Evolutionary conservation across 768 basidiomycete species (phyloP), one percentile per base, ranked within the genome.

Genomic region (Lactarius tabidus): DNA sequence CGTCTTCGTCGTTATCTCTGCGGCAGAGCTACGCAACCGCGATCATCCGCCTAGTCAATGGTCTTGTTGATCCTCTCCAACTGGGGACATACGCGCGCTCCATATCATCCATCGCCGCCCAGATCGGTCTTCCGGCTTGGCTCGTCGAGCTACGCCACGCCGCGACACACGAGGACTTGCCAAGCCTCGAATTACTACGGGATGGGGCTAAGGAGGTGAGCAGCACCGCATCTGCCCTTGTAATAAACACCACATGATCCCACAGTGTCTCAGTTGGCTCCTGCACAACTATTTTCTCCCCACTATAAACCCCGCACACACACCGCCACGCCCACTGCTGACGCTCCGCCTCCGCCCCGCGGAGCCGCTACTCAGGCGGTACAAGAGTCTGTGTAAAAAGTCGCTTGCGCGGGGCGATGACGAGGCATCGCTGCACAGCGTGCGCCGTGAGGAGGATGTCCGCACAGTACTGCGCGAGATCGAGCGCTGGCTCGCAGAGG

Each of bases 141-240:
- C 80, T 98, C 12, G 95, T 99, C 15, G 93, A 96, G 69, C 80
- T 98, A 14, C 82, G 97, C 45, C 97, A 98, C 77, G 92, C 93
- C 31, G 92, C 93, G 15, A 99, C 97, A 1, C 97, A 98, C 71
- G 96, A 98, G 72, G 93, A 96, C 66, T 77, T 98, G 15, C 97
- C 96, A 0, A 88, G 88, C 68, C 79, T 98, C 12, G 85, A 88
- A 60, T 75, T 95, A 6, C 80, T 97, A 20, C 83, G 89, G 60
- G 86, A 91, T 64, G 94, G 87, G 0, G 84, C 88, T 36, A 79
- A 81, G 62, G 89, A 95, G 83, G 93, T 84, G 67, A 58, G 60
- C 31, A 23, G 39, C 54, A 65, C 65, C 20, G 1, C 38, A n/a
- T 26, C 10, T 3, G 12, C 9, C 12, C 38, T 12, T 1, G 38